A percentile compares a stretch with the other conserved stretches of the same genome.
phyloP scores from a whole-genome alignment of 75 land plant species.

The Picea sitchensis region DNA sequence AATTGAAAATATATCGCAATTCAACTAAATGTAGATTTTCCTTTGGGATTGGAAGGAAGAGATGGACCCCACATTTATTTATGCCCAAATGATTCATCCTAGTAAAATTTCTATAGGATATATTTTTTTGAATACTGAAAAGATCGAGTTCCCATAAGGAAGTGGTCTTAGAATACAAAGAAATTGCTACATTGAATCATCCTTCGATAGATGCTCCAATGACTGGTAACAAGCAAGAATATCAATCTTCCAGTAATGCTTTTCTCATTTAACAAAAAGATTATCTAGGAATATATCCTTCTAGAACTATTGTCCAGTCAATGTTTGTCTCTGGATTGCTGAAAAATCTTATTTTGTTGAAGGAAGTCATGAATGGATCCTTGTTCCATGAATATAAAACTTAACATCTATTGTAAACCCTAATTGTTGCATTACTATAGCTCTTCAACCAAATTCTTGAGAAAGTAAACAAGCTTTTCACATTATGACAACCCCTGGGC shows the following conservation, averaged over 20 bases:
- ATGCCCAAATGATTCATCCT: constrained; percentile 25
- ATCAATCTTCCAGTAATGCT: constrained; percentile 25
- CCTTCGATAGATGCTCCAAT: constrained; percentile 25
- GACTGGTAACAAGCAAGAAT: constrained; percentile 16
- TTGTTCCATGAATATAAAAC: too few relatives aligned
- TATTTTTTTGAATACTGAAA: constrained; percentile 18
- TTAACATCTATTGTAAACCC: too few relatives aligned
- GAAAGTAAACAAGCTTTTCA: too few relatives aligned
- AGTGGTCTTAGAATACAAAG: constrained; percentile 13
- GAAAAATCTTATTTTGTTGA: constrained; percentile 62
- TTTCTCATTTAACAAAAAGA: constrained; percentile 12
- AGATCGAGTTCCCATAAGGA: constrained; percentile 27
- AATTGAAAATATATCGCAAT: constrained; percentile 22
- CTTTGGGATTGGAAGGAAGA: constrained; percentile 27
- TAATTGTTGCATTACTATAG: too few relatives aligned
- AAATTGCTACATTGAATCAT: constrained; percentile 22
- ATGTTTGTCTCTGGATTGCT: constrained; percentile 66
- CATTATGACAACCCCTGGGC: too few relatives aligned
- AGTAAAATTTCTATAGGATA: constrained; percentile 28
- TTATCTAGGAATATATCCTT: constrained; percentile 26
- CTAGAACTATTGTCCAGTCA: constrained; percentile 85
- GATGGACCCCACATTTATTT: constrained; percentile 32
- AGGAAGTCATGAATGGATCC: too few relatives aligned
- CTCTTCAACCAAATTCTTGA: too few relatives aligned
- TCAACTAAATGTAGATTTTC: constrained; percentile 26